phyloP scores from a whole-genome alignment of 306 rosid genomes.

The Dalbergia cochinchinensis region DNA sequence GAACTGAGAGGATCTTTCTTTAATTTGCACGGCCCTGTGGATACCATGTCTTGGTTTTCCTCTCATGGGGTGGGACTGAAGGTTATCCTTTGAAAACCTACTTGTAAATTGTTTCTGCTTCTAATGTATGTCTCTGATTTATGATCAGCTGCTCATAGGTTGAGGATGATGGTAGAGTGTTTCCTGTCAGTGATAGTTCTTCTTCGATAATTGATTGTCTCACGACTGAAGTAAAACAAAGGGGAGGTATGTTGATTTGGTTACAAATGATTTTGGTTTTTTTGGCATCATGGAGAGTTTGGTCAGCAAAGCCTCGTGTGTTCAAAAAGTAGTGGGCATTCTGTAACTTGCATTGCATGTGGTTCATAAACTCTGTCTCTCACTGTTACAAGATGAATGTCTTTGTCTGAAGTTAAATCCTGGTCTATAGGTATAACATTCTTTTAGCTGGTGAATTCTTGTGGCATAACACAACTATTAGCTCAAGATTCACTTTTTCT shows the following conservation, averaged over 20 bases:
- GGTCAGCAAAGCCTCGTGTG: constrained; percentile 19
- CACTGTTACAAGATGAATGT: constrained; percentile 10
- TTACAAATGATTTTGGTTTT: constrained; percentile 38
- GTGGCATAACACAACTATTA: not conserved
- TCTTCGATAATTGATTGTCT: constrained; percentile 88
- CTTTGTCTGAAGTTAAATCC: constrained; percentile 35
- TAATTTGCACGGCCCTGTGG: constrained; percentile 69
- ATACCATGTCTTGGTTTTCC: constrained; percentile 96
- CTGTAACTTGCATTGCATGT: constrained; percentile 5
- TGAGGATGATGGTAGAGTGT: constrained; percentile 96
- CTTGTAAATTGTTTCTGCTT: constrained; percentile 38
- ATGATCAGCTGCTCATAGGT: constrained; percentile 54
- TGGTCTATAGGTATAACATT: constrained; percentile 11
- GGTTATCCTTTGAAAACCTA: constrained; percentile 65
- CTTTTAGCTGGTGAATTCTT: constrained; percentile 18
- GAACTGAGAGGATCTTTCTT: constrained; percentile 92
- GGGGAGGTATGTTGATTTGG: constrained; percentile 63
- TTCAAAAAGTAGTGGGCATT: constrained; percentile 17
- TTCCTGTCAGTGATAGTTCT: constrained; percentile 91
- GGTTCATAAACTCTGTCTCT: not conserved
- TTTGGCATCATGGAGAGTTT: constrained; percentile 12
- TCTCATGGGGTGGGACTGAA: constrained; percentile 89
- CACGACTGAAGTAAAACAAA: constrained; percentile 68
- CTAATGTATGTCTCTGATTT: constrained; percentile 41
- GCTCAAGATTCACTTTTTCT: not conserved